Evolutionary conservation across 352 stramenopile genomes (phyloP).

Genomic region (Globisporangium radiosum): DNA sequence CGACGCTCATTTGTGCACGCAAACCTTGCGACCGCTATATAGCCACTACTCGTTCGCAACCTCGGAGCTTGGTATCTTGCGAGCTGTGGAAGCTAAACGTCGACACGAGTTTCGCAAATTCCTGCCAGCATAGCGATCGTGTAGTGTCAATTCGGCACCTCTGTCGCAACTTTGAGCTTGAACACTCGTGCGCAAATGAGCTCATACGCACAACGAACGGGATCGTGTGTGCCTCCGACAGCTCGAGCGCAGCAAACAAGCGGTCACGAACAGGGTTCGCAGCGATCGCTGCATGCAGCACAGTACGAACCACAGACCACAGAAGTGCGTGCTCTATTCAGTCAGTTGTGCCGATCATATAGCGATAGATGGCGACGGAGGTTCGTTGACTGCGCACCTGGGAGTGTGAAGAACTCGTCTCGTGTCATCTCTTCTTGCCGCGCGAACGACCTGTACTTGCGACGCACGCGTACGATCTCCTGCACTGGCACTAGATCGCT

Average conservation of each 20-base stretch:
- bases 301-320: background rate
- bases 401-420: conserved; percentile 46
- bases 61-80: conserved; percentile 41
- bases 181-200: background rate
- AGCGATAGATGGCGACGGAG: background rate
- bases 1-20: too few species aligned
- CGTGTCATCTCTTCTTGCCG: conserved; percentile 43
- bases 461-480: conserved; percentile 49
- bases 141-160: too few species aligned
- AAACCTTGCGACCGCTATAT: too few species aligned
- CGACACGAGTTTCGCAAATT: conserved; percentile 47
- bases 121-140: conserved; percentile 14
- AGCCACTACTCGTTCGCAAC: conserved; percentile 9
- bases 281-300: conserved; percentile 16
- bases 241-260: conserved; percentile 36
- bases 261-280: conserved; percentile 40
- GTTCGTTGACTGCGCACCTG: conserved; percentile 7
- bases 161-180: background rate
- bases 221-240: conserved; percentile 24
- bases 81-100: conserved; percentile 57
- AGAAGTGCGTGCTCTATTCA: too few species aligned
- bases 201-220: conserved; percentile 25
- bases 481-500: conserved; percentile 26
- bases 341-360: background rate
- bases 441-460: conserved; percentile 27